Evolutionary conservation across 129 eudicot species (phyloP).

Genomic region (Saposhnikovia divaricata): DNA sequence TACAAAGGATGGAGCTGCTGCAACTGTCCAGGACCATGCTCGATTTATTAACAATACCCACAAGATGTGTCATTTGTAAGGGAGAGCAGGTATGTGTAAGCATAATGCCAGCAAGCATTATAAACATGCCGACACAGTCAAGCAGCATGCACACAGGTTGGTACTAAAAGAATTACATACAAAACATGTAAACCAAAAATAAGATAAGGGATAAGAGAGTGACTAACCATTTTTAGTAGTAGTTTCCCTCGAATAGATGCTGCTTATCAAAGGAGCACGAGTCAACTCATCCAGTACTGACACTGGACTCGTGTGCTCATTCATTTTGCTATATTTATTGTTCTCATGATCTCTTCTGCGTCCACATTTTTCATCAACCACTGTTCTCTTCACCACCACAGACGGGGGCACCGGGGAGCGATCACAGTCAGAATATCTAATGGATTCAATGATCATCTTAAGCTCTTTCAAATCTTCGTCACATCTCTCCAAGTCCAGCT

Average conservation of each 20-base stretch:
- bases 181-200: neutral
- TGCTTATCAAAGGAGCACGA: constrained; percentile 12
- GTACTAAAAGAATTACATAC: neutral
- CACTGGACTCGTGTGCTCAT: constrained; percentile 19
- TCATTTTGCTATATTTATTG: neutral
- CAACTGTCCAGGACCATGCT: neutral
- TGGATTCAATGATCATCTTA: constrained; percentile 34
- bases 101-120: neutral
- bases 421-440: constrained; percentile 7
- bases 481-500: constrained; percentile 44
- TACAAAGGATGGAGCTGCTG: neutral
- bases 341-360: neutral
- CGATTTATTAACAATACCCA: neutral
- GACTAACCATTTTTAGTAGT: constrained; percentile 10
- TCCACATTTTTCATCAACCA: neutral
- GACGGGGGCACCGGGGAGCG: neutral
- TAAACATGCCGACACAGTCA: neutral
- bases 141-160: neutral
- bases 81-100: neutral
- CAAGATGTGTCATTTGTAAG: neutral
- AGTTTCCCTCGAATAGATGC: constrained; percentile 1
- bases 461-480: constrained; percentile 44
- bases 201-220: neutral
- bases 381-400: neutral
- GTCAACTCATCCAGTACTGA: constrained; percentile 17